Evolutionary conservation across 1,284 basidiomycete species (phyloP), one percentile per base, ranked within the genome.

Genomic region (Thecaphora frezii): DNA sequence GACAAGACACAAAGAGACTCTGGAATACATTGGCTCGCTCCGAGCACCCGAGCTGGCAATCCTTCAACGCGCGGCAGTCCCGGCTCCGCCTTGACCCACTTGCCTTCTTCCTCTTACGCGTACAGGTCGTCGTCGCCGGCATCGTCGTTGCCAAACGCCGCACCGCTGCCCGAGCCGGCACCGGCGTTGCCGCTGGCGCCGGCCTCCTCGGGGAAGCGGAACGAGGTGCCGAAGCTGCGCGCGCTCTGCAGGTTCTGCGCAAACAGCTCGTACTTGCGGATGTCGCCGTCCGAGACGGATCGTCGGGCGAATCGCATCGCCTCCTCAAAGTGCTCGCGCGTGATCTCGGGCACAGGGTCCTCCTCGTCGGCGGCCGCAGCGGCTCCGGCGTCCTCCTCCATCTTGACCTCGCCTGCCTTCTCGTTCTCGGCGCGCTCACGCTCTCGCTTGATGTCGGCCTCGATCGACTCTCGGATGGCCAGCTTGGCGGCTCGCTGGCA

Each of bases 401-500:
- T 86, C 82, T 86, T 88, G 48, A 64, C 64, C 42, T 74, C 74
- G 25, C 58, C 73, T 3, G 48, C 63, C 37, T 63, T 58, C 38
- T 58, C 64, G 58, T 71, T 66, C 45, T 51, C 48, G 9, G 58
- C 53, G 33, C 64, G 58, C 80, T 93, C 96, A 48, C 90, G 84
- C 46, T 88, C 85, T 59, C 80, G 83, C 69, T 88, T 84, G 77
- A 98, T 90, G 80, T 98, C 96, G 7, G 89, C 82, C 77, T 97
- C 93, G 75, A 99, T 99, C 64, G 88, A 90, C 79, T 90, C 91
- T 41, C 96, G 87, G 78, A 99, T 96, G 1, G 92, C 92, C 46
- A 97, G 84, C 83, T 99, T 99, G 60, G 93, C 94, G 12, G 94
- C 90, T 60, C 96, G 88, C 82, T 98, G 93, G 79, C 94, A 98